phyloP scores from a whole-genome alignment of 768 basidiomycete genomes.

The Auriscalpium orientale region DNA sequence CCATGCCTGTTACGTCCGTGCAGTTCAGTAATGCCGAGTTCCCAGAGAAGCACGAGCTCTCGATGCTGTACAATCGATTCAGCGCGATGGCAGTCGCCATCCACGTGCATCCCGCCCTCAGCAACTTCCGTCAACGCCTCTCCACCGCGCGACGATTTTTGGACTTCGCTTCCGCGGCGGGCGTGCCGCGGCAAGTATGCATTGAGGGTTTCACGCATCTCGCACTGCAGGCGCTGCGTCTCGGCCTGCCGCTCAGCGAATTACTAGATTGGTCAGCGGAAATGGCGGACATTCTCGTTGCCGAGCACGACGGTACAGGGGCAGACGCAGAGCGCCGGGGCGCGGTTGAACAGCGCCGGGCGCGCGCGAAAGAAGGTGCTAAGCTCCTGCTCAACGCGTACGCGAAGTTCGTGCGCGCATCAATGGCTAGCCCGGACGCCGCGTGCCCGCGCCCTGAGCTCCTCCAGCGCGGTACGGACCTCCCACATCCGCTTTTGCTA shows the following conservation, averaged over 20 bases:
- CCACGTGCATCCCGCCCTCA: constrained; percentile 50
- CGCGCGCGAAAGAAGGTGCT: too few relatives aligned
- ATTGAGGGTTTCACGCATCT: constrained; percentile 72
- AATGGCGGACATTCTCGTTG: constrained; percentile 45
- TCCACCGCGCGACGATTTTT: constrained; percentile 62
- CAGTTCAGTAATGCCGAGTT: constrained; percentile 49
- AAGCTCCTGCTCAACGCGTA: neutral
- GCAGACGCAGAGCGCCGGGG: neutral
- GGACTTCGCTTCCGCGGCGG: constrained; percentile 56
- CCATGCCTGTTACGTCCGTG: constrained; percentile 64
- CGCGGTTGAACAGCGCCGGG: too few relatives aligned
- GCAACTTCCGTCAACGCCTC: constrained; percentile 45
- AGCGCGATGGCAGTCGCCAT: constrained; percentile 64
- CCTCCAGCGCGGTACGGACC: neutral
- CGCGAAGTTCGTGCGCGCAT: neutral
- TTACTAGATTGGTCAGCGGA: constrained; percentile 59
- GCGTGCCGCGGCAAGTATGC: constrained; percentile 56
- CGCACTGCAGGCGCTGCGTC: constrained; percentile 50
- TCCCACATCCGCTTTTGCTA: too few relatives aligned
- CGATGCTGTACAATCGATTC: constrained; percentile 79
- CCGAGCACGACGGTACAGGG: constrained; percentile 38
- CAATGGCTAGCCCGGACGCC: neutral
- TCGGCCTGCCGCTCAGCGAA: constrained; percentile 40
- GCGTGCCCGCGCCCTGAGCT: neutral
- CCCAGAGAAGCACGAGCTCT: constrained; percentile 48